Evolutionary conservation across 768 basidiomycete genomes (phyloP).

Genomic region (Tricholoma bakamatsutake): DNA sequence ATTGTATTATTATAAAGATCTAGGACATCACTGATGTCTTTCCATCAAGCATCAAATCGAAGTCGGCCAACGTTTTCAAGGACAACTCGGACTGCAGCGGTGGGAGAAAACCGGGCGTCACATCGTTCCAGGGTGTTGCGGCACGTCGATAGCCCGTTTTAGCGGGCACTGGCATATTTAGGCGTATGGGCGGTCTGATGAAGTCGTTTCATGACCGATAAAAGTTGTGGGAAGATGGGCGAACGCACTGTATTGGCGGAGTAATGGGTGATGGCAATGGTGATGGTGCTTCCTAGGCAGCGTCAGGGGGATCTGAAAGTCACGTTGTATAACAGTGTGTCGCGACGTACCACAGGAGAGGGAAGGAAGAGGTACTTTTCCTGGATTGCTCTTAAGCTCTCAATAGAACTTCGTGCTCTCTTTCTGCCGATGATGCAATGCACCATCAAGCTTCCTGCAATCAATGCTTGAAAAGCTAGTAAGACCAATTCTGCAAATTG

Average conservation of each 20-base stretch:
- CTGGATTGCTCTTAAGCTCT: background rate
- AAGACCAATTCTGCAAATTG: background rate
- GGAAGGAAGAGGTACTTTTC: constrained; percentile 2
- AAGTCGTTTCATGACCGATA: background rate
- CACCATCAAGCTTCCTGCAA: background rate
- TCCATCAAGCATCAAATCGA: too few species aligned
- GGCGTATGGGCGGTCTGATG: background rate
- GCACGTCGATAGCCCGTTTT: too few species aligned
- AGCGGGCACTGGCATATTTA: background rate
- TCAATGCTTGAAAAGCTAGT: background rate
- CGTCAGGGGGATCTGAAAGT: background rate
- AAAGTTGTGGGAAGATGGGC: background rate
- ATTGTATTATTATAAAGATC: too few species aligned
- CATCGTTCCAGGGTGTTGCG: too few species aligned
- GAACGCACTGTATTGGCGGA: background rate
- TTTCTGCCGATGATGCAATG: background rate
- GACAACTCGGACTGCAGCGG: too few species aligned
- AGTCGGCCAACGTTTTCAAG: too few species aligned
- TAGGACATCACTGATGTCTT: too few species aligned
- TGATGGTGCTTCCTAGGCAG: background rate
- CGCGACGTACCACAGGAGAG: background rate
- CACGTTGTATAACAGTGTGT: background rate
- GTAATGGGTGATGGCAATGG: background rate
- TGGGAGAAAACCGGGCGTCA: too few species aligned
- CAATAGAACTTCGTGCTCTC: background rate